Evolutionary conservation across 345 rosid genomes (phyloP).

Genomic region (Bruguiera sexangula): DNA sequence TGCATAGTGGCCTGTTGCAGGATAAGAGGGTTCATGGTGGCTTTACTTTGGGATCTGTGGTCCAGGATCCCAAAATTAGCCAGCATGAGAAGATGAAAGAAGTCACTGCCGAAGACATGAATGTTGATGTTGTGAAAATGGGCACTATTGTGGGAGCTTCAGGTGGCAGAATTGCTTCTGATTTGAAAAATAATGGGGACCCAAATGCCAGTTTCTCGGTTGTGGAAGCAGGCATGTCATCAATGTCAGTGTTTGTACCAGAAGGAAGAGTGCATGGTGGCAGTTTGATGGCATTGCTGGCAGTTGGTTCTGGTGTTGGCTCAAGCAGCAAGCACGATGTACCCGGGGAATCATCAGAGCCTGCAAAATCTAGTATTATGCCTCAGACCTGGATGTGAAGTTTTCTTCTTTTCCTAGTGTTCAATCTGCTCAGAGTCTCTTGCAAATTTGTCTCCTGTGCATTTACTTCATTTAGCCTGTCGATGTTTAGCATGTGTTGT

Average conservation of each 20-base stretch:
- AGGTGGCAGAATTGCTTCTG: conserved; percentile 28
- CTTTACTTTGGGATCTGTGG: conserved; percentile 45
- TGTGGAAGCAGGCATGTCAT: conserved; percentile 26
- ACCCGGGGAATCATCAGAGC: conserved; percentile 20
- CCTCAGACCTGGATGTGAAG: conserved; percentile 53
- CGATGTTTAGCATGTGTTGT: conserved; percentile 20
- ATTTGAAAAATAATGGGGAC: conserved; percentile 36
- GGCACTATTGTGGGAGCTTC: conserved; percentile 32
- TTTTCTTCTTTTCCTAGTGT: conserved; percentile 17
- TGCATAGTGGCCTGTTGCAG: conserved; percentile 69
- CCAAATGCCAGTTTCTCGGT: conserved; percentile 15
- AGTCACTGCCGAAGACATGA: conserved; percentile 50
- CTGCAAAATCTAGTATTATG: conserved; percentile 21
- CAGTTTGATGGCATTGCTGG: conserved; percentile 74
- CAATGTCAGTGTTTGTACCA: conserved; percentile 40
- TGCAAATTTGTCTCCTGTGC: conserved; percentile 8
- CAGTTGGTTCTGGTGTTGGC: conserved; percentile 40
- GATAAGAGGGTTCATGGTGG: conserved; percentile 93
- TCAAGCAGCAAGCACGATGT: conserved; percentile 26
- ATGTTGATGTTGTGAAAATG: conserved; percentile 40
- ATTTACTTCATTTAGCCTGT: conserved; percentile 16
- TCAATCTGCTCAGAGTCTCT: conserved; percentile 10
- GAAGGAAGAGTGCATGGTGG: conserved; percentile 99
- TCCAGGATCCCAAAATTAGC: conserved; percentile 46
- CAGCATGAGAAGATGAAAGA: conserved; percentile 54